Evolutionary conservation across 768 basidiomycete genomes (phyloP), one percentile per base, ranked within the genome.

Genomic region (Russula compacta): DNA sequence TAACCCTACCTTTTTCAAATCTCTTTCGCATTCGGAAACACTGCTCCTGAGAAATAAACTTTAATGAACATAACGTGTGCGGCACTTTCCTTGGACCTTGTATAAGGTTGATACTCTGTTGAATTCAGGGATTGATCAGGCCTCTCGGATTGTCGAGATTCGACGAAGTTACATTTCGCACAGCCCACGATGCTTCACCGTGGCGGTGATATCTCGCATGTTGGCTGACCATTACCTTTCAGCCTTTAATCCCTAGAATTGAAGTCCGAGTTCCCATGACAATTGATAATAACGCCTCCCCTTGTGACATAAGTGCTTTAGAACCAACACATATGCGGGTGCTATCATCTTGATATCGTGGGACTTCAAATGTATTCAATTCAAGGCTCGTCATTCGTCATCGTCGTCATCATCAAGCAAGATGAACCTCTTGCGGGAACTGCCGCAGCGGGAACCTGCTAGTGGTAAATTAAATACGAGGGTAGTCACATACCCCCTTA

Each of bases 361-460:
- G 32, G 5, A 42, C 42, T 35, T 39, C 35, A 42, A 44, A 15
- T 58, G 56, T 46, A 52, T 53, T 63, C 21, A n/a, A n/a, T 21
- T 59, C 49, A 65, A n/a, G 56, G 43, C 17, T 65, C 61, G 38
- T 64, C 63, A n/a, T 66, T n/a, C 56, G 17, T 67, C 71, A 0
- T 70, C 71, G 2, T 72, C 71, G n/a, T 70, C 69, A 29, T 72
- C 69, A 35, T 69, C 66, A 6, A 69, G 58, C 12, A 66, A 56
- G 0, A 73, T 71, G 60, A 71, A 73, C n/a, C 71, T 58, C 60
- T 73, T 73, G 67, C 63, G 12, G 64, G 62, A 21, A 58, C 55
- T 4, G 60, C 58, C 65, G 67, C 35, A 56, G 36, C 7, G 29
- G 55, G 35, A 19, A 40, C 43, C 54, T 63, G 44, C 17, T 29